Conservation (phyloP, 192 early-diverging fungal genomes). For the Coemansia sp. region DNA sequence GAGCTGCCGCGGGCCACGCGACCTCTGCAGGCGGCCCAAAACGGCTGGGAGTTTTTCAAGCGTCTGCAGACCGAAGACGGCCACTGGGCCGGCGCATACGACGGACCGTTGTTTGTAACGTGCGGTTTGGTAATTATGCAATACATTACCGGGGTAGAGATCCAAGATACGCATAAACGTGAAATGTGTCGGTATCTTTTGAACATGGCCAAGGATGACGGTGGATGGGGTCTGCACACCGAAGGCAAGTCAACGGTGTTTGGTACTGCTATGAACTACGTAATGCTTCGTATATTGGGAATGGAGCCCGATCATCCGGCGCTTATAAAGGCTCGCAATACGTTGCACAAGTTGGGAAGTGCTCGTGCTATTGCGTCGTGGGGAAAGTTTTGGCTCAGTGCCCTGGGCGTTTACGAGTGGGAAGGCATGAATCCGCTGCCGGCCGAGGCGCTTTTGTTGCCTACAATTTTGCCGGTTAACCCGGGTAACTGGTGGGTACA, state of each 20-base stretch:
- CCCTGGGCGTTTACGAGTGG: slow-evolving; percentile 91
- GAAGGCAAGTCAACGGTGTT: slow-evolving; percentile 92
- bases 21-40: slow-evolving; percentile 78
- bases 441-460: slow-evolving; percentile 88
- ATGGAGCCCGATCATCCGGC: slow-evolving; percentile 83
- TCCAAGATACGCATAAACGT: slow-evolving; percentile 62
- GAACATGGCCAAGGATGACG: slow-evolving; percentile 83
- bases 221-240: slow-evolving; percentile 98
- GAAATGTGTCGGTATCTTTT: slow-evolving; percentile 90
- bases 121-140: slow-evolving; percentile 87
- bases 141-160: slow-evolving; percentile 76
- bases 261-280: slow-evolving; percentile 95
- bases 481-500: slow-evolving; percentile 96
- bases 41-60: slow-evolving; percentile 88
- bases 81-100: slow-evolving; percentile 95
- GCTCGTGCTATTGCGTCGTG: slow-evolving; percentile 85
- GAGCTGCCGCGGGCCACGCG: slow-evolving; percentile 62
- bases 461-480: slow-evolving; percentile 76
- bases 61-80: slow-evolving; percentile 88
- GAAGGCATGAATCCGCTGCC: slow-evolving; percentile 95
- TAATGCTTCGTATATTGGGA: slow-evolving; percentile 83
- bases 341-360: slow-evolving; percentile 83
- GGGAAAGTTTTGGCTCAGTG: slow-evolving; percentile 98
- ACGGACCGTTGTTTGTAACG: slow-evolving; percentile 95
- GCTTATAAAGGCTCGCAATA: slow-evolving; percentile 75